Conservation (phyloP, 192 early-diverging fungal genomes). For the Rhizoclosmatium sp. region DNA sequence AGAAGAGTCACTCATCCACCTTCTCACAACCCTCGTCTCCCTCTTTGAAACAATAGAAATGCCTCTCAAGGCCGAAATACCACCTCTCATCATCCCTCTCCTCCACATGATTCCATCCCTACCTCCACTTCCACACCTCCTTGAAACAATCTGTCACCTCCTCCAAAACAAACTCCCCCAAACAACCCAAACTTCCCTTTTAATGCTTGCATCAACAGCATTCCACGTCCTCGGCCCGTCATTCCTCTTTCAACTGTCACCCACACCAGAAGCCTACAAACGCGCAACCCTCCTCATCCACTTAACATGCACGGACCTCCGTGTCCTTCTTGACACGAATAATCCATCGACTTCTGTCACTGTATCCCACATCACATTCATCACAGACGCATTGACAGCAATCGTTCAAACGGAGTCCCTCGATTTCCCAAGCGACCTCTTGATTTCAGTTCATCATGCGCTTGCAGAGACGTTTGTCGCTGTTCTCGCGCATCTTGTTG, state of each 20-base stretch:
- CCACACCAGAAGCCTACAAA: background rate
- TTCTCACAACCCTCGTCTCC: too few species aligned
- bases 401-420: conserved; percentile 11
- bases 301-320: conserved; percentile 29
- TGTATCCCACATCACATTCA: conserved; percentile 5
- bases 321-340: conserved; percentile 26
- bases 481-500: conserved; percentile 29
- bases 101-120: too few species aligned
- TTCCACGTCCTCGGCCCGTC: conserved; percentile 9
- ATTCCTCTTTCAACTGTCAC: conserved; percentile 5
- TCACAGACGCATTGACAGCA: conserved; percentile 21
- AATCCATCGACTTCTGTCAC: background rate
- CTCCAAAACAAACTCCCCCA: too few species aligned
- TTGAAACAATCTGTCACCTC: too few species aligned
- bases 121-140: too few species aligned
- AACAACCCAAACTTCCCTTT: background rate
- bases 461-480: conserved; percentile 28
- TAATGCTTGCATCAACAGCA: conserved; percentile 15
- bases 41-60: too few species aligned
- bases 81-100: too few species aligned
- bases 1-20: too few species aligned
- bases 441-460: conserved; percentile 21
- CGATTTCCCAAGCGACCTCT: conserved; percentile 17
- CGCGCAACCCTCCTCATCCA: conserved; percentile 18
- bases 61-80: too few species aligned